These are phyloP conservation scores for Diaporthe sp. DNA, from an alignment of 2,329 filamentous ascomycete species.

Conservation along the genomic window DNA sequence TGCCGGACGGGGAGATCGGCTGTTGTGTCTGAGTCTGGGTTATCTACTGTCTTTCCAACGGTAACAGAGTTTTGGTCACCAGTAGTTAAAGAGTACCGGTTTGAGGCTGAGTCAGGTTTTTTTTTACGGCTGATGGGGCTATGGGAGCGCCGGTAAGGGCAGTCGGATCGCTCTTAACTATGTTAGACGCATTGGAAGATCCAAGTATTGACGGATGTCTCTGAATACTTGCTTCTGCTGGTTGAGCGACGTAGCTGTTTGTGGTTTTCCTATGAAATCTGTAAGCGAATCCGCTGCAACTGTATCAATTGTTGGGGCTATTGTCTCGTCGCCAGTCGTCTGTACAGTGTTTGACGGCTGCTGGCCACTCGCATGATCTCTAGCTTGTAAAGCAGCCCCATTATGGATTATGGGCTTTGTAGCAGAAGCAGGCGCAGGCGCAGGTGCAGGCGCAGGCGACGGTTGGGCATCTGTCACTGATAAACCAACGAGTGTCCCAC, in stretches of 20 bases:
- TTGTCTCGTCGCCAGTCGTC: neutral
- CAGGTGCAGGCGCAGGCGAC: no score
- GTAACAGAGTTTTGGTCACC: no score
- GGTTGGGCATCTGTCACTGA: neutral
- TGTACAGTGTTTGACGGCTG: neutral
- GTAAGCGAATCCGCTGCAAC: neutral
- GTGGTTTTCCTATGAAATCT: neutral
- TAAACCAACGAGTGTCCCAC: no score
- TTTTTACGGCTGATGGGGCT: no score
- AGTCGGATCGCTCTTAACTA: neutral
- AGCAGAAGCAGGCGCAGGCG: neutral
- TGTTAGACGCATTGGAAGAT: neutral
- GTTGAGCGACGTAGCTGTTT: neutral
- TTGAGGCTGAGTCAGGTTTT: no score
- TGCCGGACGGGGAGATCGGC: neutral
- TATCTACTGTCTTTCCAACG: neutral
- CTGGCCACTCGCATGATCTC: neutral
- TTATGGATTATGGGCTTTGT: neutral
- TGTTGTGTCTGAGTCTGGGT: neutral
- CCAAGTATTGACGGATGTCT: neutral
- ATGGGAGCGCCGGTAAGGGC: neutral
- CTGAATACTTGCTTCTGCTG: neutral
- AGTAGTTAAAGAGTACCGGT: neutral
- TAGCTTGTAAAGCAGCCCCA: neutral
- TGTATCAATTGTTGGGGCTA: neutral